Evolutionary conservation across 108 stramenopile species (phyloP).

Genomic region (Cyclotella kingstonii): DNA sequence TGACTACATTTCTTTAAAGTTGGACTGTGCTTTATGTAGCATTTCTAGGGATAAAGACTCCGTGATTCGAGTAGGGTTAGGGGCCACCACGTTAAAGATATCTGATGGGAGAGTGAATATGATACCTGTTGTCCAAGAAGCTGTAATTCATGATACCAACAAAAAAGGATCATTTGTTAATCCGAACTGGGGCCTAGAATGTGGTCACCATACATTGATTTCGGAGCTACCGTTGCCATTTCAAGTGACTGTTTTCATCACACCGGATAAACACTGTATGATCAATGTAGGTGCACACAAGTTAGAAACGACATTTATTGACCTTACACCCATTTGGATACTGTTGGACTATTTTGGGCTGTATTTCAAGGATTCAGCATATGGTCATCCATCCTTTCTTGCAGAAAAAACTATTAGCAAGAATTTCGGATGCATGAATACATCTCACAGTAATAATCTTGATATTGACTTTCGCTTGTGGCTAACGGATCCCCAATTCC

Average conservation of each 20-base stretch:
- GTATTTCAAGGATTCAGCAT: slow-evolving; percentile 60
- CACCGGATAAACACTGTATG: slow-evolving; percentile 65
- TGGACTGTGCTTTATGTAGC: slow-evolving; percentile 7
- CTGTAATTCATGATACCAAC: background rate
- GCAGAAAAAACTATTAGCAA: slow-evolving; percentile 43
- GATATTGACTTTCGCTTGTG: slow-evolving; percentile 83
- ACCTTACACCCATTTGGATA: slow-evolving; percentile 68
- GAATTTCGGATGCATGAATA: background rate
- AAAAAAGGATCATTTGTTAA: slow-evolving; percentile 47
- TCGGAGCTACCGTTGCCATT: slow-evolving; percentile 63
- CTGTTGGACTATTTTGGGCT: slow-evolving; percentile 73
- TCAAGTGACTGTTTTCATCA: slow-evolving; percentile 70
- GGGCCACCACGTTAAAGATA: slow-evolving; percentile 44
- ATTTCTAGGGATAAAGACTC: background rate
- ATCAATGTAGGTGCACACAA: slow-evolving; percentile 74
- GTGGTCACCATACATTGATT: slow-evolving; percentile 50
- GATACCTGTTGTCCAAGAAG: slow-evolving; percentile 14
- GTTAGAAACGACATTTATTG: slow-evolving; percentile 48
- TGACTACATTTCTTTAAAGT: slow-evolving; percentile 7
- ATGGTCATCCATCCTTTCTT: slow-evolving; percentile 67
- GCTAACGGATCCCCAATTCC: slow-evolving; percentile 48
- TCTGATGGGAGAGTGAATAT: slow-evolving; percentile 40
- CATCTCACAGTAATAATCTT: slow-evolving; percentile 20
- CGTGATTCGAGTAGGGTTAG: slow-evolving; percentile 33
- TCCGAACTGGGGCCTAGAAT: slow-evolving; percentile 64